Conservation (phyloP, 1,284 basidiomycete genomes). For the Boletus mariae region DNA sequence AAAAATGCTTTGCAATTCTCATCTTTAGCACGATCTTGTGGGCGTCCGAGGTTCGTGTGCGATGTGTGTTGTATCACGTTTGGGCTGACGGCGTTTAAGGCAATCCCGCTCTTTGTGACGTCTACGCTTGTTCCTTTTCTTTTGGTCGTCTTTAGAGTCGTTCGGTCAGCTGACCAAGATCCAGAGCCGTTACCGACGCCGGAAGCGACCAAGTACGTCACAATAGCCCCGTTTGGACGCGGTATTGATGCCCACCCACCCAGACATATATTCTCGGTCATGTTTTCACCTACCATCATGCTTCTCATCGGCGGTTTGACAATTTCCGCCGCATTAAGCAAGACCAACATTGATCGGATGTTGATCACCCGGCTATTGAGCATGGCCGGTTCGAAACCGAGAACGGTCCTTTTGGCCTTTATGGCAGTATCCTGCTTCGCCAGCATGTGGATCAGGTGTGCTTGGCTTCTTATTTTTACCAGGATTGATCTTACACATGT, state of each 20-base stretch:
- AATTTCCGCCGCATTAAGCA: conserved; percentile 93
- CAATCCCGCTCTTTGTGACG: conserved; percentile 95
- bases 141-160: conserved; percentile 84
- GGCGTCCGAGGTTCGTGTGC: conserved; percentile 83
- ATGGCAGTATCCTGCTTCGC: conserved; percentile 98
- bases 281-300: conserved; percentile 95
- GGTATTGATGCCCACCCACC: conserved; percentile 1
- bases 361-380: conserved; percentile 91
- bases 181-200: conserved; percentile 55
- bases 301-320: conserved; percentile 98
- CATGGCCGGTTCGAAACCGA: conserved; percentile 86
- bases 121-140: conserved; percentile 87
- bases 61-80: not conserved
- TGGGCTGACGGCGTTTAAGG: conserved; percentile 45
- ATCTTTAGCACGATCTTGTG: conserved; percentile 92
- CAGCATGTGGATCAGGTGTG: conserved; percentile 96
- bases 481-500: not conserved
- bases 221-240: not conserved
- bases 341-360: conserved; percentile 95
- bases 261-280: conserved; percentile 73
- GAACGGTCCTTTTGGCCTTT: conserved; percentile 86
- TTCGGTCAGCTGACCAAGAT: conserved; percentile 53
- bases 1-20: conserved; percentile 89
- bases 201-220: conserved; percentile 78
- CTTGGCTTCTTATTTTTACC: conserved; percentile 25